Evolutionary conservation across 331 rosid genomes (phyloP).

Genomic region (Rosa hybrid): DNA sequence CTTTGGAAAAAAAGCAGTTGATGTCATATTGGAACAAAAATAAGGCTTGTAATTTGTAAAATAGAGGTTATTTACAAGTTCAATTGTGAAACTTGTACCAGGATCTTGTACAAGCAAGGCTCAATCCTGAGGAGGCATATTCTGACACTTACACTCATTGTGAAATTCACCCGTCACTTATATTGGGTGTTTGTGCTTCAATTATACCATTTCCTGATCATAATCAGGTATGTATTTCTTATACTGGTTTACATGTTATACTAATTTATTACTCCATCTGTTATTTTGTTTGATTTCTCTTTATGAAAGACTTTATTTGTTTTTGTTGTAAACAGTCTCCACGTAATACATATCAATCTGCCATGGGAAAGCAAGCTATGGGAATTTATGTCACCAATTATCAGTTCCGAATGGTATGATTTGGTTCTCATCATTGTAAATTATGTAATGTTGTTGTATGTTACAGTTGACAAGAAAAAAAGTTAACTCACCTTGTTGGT

Average conservation of each 20-base stretch:
- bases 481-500: neutral
- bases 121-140: conserved; percentile 87
- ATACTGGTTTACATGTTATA: conserved; percentile 15
- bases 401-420: conserved; percentile 94
- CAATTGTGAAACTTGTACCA: conserved; percentile 35
- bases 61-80: conserved; percentile 13
- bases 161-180: conserved; percentile 92
- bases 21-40: conserved; percentile 1
- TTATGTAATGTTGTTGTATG: neutral
- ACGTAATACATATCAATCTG: conserved; percentile 97
- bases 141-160: conserved; percentile 94
- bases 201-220: conserved; percentile 99
- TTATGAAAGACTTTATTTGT: neutral
- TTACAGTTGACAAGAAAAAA: neutral
- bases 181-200: conserved; percentile 98
- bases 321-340: conserved; percentile 67
- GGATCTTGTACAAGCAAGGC: conserved; percentile 95
- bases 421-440: conserved; percentile 23
- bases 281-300: conserved; percentile 1
- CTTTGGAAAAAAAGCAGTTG: neutral
- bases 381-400: conserved; percentile 98
- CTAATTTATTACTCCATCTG: conserved; percentile 1
- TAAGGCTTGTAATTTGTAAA: conserved; percentile 9
- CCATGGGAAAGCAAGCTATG: conserved; percentile 99
- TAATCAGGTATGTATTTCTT: conserved; percentile 70